Conservation (phyloP, 2,329 filamentous ascomycete species). For the Arthrobotrys pseudoclavata region DNA sequence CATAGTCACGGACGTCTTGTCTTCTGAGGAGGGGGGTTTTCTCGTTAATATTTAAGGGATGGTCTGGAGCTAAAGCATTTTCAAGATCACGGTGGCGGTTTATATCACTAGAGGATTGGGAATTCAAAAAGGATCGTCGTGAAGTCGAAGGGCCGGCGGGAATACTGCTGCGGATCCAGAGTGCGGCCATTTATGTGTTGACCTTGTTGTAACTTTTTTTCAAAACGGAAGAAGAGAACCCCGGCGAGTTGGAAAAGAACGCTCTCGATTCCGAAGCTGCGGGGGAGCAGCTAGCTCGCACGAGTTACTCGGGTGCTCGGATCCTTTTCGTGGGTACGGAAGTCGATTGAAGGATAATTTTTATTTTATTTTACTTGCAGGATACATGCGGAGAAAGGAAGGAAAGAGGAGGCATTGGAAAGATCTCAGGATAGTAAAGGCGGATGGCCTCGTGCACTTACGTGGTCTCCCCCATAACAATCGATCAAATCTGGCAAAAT, state of each 20-base stretch:
- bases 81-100: slow-evolving; percentile 21
- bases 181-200: slow-evolving; percentile 56
- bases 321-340: neutral
- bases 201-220: slow-evolving; percentile 46
- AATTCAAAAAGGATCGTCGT: too few relatives aligned
- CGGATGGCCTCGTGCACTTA: slow-evolving; percentile 21
- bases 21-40: slow-evolving; percentile 39
- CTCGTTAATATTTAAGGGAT: slow-evolving; percentile 20
- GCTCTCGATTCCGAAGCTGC: slow-evolving; percentile 17
- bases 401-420: neutral
- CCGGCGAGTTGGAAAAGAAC: neutral
- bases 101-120: neutral
- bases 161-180: slow-evolving; percentile 40
- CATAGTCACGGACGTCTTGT: neutral
- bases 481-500: slow-evolving; percentile 27
- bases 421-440: neutral
- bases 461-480: slow-evolving; percentile 7
- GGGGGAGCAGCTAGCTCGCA: slow-evolving; percentile 5
- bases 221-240: neutral
- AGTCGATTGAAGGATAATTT: slow-evolving; percentile 1
- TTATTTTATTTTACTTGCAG: neutral
- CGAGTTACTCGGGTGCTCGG: slow-evolving; percentile 4
- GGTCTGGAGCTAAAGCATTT: slow-evolving; percentile 6
- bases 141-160: slow-evolving; percentile 15
- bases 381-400: neutral